Evolutionary conservation across 148 eudicot species (phyloP), one percentile per base, ranked within the genome.

Genomic region (Agrostemma githago): DNA sequence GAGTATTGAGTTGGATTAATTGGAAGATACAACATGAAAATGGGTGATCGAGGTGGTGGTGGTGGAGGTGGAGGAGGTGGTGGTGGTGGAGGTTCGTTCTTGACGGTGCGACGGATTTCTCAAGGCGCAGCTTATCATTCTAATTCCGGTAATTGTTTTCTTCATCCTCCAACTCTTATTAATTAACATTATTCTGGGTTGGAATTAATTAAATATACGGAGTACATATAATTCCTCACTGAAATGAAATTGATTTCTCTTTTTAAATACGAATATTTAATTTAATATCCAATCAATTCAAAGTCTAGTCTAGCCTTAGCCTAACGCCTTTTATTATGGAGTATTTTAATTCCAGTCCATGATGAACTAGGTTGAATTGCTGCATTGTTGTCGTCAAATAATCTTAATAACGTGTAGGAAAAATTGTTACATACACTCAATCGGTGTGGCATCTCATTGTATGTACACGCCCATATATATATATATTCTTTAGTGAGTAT

Each of bases 71-170:
- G 34, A 26, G 92, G 85, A 20, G 97, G 87, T 60, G 85, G 93
- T 69, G 90, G 96, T 74, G 91, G 87, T 65, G 93, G 90, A 67
- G 93, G 90, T 74, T 95, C 98, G 41, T 95, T 95, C 56, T 97
- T 95, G 8, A 97, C 98, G 38, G 97, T 95, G 11, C 82, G 97
- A 78, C 83, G 97, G 80, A 85, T 90, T 75, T 89, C 97, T 43
- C 97, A 85, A 60, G 87, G 89, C 43, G 79, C 72, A 62, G 71
- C 91, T 70, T 93, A 87, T 78, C 92, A 88, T 84, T 83, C 98
- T 2, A 81, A 88, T 84, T 89, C 98, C 66, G 97, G 98, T 95
- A 88, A 75, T 66, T 14, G 74, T 41, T 82, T 69, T 73, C 46
- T 78, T 71, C 75, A n/a, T 80, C 34, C 54, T 0, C 3, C 54